These are phyloP conservation scores for Umbellularia californica DNA, from an alignment of 164 flowering plant species.

Conservation along the genomic window DNA sequence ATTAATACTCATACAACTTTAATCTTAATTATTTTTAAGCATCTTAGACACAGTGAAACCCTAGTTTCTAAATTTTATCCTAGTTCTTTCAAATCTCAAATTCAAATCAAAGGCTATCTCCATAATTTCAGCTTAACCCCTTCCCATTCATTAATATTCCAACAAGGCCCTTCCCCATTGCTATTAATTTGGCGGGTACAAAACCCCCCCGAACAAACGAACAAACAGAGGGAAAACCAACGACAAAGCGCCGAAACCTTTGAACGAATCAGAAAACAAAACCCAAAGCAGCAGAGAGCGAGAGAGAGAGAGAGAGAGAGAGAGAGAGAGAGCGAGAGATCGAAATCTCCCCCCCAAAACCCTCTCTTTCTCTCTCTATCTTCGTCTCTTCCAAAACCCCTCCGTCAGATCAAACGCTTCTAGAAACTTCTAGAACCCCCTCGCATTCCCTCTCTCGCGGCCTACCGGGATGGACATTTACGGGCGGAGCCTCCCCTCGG, in stretches of 20 bases:
- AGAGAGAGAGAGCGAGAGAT: neutral
- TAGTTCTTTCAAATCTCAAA: too few relatives aligned
- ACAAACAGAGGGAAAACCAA: conserved; percentile 8
- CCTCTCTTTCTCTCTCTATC: conserved; percentile 2
- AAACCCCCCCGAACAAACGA: neutral
- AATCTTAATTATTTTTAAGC: too few relatives aligned
- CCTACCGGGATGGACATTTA: conserved; percentile 44
- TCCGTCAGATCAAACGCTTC: neutral
- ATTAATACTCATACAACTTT: too few relatives aligned
- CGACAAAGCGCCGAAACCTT: neutral
- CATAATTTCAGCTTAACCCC: neutral
- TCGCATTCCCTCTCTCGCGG: conserved; percentile 3
- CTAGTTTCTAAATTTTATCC: too few relatives aligned
- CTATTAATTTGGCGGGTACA: conserved; percentile 26
- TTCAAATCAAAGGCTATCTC: too few relatives aligned
- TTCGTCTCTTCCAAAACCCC: conserved; percentile 1
- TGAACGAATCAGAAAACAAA: conserved; percentile 10
- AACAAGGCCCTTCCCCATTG: neutral
- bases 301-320: neutral
- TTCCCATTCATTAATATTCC: neutral
- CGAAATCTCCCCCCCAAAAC: neutral
- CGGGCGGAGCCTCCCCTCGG: conserved; percentile 31
- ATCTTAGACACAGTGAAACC: too few relatives aligned
- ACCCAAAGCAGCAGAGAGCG: conserved; percentile 1
- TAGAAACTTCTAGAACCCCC: conserved; percentile 1